Conservation (phyloP, 495 filamentous ascomycete genomes). For the Hyaloscypha variabilis region DNA sequence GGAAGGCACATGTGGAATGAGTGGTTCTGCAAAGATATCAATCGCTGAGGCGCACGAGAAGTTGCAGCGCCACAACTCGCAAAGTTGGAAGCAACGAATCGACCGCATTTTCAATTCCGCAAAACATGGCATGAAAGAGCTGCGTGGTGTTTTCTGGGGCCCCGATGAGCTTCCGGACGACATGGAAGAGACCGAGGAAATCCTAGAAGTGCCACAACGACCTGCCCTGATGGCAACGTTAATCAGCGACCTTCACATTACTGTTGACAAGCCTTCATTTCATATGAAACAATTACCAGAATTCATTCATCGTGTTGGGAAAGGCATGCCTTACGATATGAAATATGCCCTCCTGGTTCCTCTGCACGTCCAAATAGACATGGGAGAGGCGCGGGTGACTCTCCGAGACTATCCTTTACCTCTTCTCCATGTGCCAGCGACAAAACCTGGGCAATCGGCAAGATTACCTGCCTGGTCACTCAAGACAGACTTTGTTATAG, state of each 20-base stretch:
- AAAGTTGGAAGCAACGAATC: slow-evolving; percentile 92
- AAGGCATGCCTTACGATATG: slow-evolving; percentile 92
- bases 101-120: slow-evolving; percentile 72
- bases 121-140: slow-evolving; percentile 73
- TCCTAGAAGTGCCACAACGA: slow-evolving; percentile 84
- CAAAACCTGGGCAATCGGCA: slow-evolving; percentile 77
- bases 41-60: slow-evolving; percentile 73
- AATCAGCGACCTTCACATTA: slow-evolving; percentile 83
- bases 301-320: slow-evolving; percentile 86
- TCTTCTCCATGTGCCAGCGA: slow-evolving; percentile 83
- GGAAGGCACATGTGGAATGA: slow-evolving; percentile 69
- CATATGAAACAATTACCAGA: slow-evolving; percentile 75
- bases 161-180: slow-evolving; percentile 80
- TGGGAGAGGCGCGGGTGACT: slow-evolving; percentile 85
- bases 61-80: slow-evolving; percentile 79
- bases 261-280: slow-evolving; percentile 93
- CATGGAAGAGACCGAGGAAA: slow-evolving; percentile 77
- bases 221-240: slow-evolving; percentile 80
- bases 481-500: slow-evolving; percentile 92
- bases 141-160: slow-evolving; percentile 81
- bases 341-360: slow-evolving; percentile 87
- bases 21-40: slow-evolving; percentile 67
- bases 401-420: slow-evolving; percentile 94
- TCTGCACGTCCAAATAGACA: slow-evolving; percentile 84
- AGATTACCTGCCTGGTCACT: slow-evolving; percentile 81